Evolutionary conservation across 2,329 filamentous ascomycete species (phyloP).

Genomic region (Fusarium sp.): DNA sequence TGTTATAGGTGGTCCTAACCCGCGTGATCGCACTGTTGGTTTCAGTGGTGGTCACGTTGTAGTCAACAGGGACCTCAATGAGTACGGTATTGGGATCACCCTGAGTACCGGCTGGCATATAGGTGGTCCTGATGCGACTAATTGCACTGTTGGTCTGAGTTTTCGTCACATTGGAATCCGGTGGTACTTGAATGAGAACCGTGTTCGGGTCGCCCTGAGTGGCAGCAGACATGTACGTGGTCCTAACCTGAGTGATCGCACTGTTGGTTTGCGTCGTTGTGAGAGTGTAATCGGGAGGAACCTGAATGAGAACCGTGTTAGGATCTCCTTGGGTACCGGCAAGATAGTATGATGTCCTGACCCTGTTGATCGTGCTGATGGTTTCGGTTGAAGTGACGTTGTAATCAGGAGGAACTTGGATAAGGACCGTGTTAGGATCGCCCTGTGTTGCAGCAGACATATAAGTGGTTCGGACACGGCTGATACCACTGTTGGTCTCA

Average conservation of each 20-base stretch:
- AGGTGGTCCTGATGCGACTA: neutral
- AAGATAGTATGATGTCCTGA: neutral
- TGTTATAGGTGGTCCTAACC: neutral
- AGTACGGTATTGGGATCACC: slow-evolving; percentile 16
- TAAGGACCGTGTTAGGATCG: neutral
- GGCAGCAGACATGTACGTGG: slow-evolving; percentile 1
- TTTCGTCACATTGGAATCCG: neutral
- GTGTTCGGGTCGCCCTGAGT: slow-evolving; percentile 7
- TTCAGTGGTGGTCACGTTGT: neutral
- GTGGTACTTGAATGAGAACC: neutral
- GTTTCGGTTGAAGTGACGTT: neutral
- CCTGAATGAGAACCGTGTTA: slow-evolving; percentile 2
- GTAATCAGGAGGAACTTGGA: neutral
- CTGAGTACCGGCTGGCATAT: neutral
- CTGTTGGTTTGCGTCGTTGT: slow-evolving; percentile 1
- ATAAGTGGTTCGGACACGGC: neutral
- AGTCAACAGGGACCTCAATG: slow-evolving; percentile 1
- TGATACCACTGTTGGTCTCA: neutral
- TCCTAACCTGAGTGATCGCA: neutral
- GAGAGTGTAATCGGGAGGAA: slow-evolving; percentile 6
- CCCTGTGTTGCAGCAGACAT: neutral
- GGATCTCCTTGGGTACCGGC: slow-evolving; percentile 9
- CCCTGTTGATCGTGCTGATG: neutral
- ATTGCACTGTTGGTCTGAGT: slow-evolving; percentile 4
- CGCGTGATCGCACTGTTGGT: neutral